Percentiles rank a stretch among this genome's conserved stretches.
These are phyloP conservation scores for Scheffersomyces illinoinensis DNA, from an alignment of 1,139 yeast genomes.

Conservation along the genomic window DNA sequence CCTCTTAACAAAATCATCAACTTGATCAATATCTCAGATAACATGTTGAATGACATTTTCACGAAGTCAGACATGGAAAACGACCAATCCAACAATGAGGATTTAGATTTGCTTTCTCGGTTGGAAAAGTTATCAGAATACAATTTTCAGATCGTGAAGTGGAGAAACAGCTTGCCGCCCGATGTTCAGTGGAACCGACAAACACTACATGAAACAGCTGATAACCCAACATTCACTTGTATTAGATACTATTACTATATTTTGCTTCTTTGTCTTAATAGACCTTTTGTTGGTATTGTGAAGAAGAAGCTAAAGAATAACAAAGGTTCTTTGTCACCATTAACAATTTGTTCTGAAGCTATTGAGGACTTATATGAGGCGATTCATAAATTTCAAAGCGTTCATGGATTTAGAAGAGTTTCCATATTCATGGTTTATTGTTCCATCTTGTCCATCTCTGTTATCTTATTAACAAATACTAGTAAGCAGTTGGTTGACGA, in stretches of 20 bases:
- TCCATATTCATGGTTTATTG: conserved; percentile 52
- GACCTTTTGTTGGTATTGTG: conserved; percentile 52
- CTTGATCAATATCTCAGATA: conserved; percentile 53
- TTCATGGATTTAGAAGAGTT: conserved; percentile 44
- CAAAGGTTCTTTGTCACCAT: conserved; percentile 11
- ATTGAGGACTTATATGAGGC: conserved; percentile 46
- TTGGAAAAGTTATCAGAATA: conserved; percentile 41
- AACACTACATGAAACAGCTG: conserved; percentile 43
- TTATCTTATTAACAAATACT: conserved; percentile 40
- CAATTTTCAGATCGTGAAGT: conserved; percentile 49
- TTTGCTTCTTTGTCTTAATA: conserved; percentile 54
- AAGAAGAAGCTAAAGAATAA: conserved; percentile 7
- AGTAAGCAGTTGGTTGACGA: conserved; percentile 25
- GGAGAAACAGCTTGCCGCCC: conserved; percentile 50
- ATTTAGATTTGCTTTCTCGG: conserved; percentile 34
- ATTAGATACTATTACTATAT: conserved; percentile 62
- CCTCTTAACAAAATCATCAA: conserved; percentile 50
- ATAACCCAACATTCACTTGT: conserved; percentile 51
- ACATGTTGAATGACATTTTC: conserved; percentile 56
- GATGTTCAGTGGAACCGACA: conserved; percentile 52
- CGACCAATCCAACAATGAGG: conserved; percentile 19
- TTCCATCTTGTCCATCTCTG: conserved; percentile 47
- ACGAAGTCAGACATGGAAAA: conserved; percentile 28
- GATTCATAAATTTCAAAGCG: conserved; percentile 33
- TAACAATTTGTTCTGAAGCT: conserved; percentile 36